These are phyloP conservation scores for Aspergillus chevalieri DNA, from an alignment of 2,329 filamentous ascomycete species.

Conservation along the genomic window DNA sequence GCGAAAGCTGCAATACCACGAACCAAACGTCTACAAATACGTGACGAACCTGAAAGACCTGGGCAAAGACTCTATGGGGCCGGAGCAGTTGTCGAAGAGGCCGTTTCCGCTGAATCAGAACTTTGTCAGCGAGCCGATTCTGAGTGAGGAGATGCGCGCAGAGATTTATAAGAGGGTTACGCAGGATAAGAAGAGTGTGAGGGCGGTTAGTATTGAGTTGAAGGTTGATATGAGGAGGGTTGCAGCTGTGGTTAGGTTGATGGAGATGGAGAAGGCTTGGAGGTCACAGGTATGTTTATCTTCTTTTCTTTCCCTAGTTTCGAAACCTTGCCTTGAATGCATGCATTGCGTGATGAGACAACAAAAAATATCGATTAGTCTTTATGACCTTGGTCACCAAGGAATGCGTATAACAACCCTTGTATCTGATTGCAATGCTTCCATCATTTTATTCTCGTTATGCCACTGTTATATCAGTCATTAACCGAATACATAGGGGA, in stretches of 20 bases:
- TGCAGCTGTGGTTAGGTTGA: constrained; percentile 76
- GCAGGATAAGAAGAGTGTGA: constrained; percentile 60
- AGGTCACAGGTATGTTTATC: constrained; percentile 59
- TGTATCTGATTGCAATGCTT: constrained; percentile 19
- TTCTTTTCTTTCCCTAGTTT: constrained; percentile 2
- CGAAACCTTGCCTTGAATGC: background rate
- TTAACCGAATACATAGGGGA: constrained; percentile 47
- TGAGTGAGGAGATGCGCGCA: constrained; percentile 67
- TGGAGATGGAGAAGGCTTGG: constrained; percentile 79
- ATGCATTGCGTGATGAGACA: constrained; percentile 57
- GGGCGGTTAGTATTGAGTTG: constrained; percentile 69
- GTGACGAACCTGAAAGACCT: constrained; percentile 11
- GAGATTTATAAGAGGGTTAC: constrained; percentile 67
- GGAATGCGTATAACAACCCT: constrained; percentile 60
- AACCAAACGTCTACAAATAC: constrained; percentile 29
- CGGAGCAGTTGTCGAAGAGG: constrained; percentile 23
- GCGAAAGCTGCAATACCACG: constrained; percentile 24
- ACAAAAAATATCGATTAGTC: constrained; percentile 94
- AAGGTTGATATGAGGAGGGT: constrained; percentile 77
- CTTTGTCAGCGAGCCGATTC: constrained; percentile 66
- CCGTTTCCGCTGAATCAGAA: constrained; percentile 70
- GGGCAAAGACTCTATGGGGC: background rate
- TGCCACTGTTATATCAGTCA: constrained; percentile 6
- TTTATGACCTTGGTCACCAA: constrained; percentile 71
- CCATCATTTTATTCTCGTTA: constrained; percentile 4